Conservation (phyloP, 2,329 filamentous ascomycete genomes). For the Cladophialophora exuberans region DNA sequence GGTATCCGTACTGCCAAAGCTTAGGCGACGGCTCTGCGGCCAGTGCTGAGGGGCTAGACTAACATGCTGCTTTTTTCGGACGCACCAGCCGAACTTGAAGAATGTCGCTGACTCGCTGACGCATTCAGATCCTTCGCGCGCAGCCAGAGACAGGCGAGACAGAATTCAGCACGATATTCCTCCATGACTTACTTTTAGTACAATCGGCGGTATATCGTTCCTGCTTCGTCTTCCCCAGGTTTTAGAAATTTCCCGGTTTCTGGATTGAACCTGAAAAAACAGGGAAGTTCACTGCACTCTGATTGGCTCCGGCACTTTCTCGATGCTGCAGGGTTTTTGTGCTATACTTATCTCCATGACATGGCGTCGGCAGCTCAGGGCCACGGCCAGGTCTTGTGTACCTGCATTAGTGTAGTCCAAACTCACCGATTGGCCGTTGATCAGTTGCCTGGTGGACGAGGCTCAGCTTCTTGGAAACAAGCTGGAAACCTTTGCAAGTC, state of each 20-base stretch:
- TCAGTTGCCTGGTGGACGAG: not conserved
- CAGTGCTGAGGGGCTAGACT: not conserved
- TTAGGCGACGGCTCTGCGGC: not conserved
- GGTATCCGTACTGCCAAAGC: too few species aligned
- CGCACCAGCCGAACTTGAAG: not conserved
- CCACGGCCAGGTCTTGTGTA: constrained; percentile 30
- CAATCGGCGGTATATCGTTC: not conserved
- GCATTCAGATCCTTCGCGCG: not conserved
- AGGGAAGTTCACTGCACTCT: constrained; percentile 1
- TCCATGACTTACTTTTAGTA: too few species aligned
- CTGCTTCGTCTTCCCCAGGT: not conserved
- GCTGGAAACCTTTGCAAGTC: not conserved
- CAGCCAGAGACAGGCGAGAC: too few species aligned
- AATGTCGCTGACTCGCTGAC: not conserved
- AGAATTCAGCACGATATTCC: too few species aligned
- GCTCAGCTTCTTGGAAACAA: constrained; percentile 5
- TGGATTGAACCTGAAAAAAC: constrained; percentile 1
- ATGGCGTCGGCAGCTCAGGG: constrained; percentile 10
- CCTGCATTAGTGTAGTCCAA: constrained; percentile 26
- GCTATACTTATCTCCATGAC: constrained; percentile 24
- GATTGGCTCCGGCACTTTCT: constrained; percentile 12
- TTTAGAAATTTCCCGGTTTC: not conserved
- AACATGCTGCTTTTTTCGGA: not conserved
- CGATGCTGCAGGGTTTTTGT: constrained; percentile 9
- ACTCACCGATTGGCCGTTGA: constrained; percentile 16